Conservation (phyloP, 208 protist genomes). For the Trypanosoma lewisi region DNA sequence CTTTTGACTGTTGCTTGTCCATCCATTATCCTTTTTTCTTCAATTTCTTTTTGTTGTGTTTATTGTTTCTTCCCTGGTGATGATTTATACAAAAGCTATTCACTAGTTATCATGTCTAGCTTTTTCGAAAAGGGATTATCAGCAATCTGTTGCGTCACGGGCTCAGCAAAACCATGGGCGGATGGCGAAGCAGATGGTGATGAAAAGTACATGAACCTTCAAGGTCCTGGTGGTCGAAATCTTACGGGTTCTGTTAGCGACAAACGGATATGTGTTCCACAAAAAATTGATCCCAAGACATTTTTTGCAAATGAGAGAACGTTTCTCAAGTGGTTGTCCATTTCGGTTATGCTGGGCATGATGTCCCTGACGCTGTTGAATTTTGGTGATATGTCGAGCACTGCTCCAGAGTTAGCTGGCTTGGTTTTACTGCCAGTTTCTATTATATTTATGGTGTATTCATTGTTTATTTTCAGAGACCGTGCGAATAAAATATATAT, state of each 20-base stretch:
- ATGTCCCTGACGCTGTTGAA: conserved; percentile 87
- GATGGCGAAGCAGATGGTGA: conserved; percentile 87
- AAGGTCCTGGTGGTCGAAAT: conserved; percentile 67
- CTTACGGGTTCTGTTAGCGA: conserved; percentile 80
- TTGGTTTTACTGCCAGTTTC: conserved; percentile 81
- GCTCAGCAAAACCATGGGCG: conserved; percentile 80
- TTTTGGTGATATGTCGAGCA: conserved; percentile 78
- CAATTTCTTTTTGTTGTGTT: not conserved
- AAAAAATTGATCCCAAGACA: conserved; percentile 92
- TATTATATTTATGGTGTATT: conserved; percentile 91
- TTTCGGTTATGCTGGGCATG: conserved; percentile 86
- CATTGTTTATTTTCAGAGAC: conserved; percentile 85
- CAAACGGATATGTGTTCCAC: conserved; percentile 87
- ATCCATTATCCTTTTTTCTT: not conserved
- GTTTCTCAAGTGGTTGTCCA: conserved; percentile 92
- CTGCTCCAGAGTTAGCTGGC: conserved; percentile 78
- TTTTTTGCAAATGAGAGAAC: conserved; percentile 93
- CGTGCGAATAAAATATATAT: conserved; percentile 91
- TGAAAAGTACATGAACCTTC: conserved; percentile 75
- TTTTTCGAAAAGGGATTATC: conserved; percentile 56
- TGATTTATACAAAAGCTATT: too few species aligned
- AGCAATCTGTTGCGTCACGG: conserved; percentile 61
- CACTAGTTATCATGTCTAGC: conserved; percentile 7
- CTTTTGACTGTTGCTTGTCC: not conserved
- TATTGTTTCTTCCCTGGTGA: not conserved